Evolutionary conservation across 345 rosid genomes (phyloP), one percentile per base, ranked within the genome.

Genomic region (Carallia brachiata): DNA sequence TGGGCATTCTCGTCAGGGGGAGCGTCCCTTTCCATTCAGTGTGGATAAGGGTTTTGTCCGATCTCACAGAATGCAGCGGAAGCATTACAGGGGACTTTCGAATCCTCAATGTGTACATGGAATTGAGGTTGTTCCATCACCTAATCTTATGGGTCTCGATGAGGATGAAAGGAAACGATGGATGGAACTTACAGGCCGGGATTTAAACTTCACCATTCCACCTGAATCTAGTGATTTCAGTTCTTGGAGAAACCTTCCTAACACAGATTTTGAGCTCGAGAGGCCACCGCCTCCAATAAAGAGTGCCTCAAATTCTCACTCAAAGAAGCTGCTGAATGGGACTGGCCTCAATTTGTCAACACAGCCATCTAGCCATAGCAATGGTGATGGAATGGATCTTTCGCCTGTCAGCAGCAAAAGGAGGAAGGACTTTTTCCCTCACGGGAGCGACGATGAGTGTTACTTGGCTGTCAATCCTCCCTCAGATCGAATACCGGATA

Each of bases 221-320:
- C 65, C 61, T 58, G 78, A 75, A 32, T 73, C 78, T 6, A 30
- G 74, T 56, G 78, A 69, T 48, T 75, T 69, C 47, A 36, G 74
- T 59, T 75, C 56, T 2, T 75, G 78, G 74, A 64, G 78, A 40
- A 75, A 70, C 70, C 74, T 75, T 57, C 78, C 78, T 8, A 75
- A 65, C 59, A 75, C 78, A 27, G 78, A 75, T 36, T 75, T 75
- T 10, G 78, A 75, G 66, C 78, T 75, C 50, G 78, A 75, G 28
- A 70, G 78, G 28, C 93, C 36, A 86, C 72, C 85, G 52, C 77
- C 86, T 37, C 73, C 81, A 13, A 52, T 84, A 32, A 92, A 89
- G 83, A 85, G 78, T 68, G 67, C 80, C 40, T 53, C 90, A 31
- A 87, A 81, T 63, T 69, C 81, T 63, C 84, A 85, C 72, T 30